phyloP scores from a whole-genome alignment of 2,329 filamentous ascomycete genomes.

The Didymella pinodella region DNA sequence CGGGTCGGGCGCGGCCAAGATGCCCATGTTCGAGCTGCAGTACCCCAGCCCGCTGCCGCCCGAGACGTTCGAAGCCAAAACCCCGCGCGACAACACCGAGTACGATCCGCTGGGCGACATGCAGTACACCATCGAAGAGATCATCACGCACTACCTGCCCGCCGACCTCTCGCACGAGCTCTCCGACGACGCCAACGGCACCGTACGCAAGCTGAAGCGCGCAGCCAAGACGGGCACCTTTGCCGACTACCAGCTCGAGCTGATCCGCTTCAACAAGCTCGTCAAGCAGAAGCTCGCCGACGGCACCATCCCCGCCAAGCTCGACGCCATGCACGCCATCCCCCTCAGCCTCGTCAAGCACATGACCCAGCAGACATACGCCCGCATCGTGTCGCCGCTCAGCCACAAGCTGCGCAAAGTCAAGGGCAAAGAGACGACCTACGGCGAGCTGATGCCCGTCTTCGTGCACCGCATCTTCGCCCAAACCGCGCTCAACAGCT shows the following conservation, averaged over 20 bases:
- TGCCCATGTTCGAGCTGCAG: constrained; percentile 71
- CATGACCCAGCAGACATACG: constrained; percentile 87
- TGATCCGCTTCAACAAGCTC: constrained; percentile 79
- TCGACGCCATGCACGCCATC: constrained; percentile 73
- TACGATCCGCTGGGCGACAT: constrained; percentile 73
- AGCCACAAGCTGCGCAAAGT: constrained; percentile 86
- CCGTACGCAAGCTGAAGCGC: constrained; percentile 78
- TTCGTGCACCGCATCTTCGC: constrained; percentile 86
- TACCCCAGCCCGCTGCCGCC: constrained; percentile 79
- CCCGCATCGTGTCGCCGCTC: constrained; percentile 88
- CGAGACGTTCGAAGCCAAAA: constrained; percentile 61
- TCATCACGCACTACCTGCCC: constrained; percentile 77
- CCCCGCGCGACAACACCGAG: constrained; percentile 37
- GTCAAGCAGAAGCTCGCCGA: constrained; percentile 71
- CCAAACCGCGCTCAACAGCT: constrained; percentile 78
- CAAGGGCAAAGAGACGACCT: constrained; percentile 90
- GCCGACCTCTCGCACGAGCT: constrained; percentile 72
- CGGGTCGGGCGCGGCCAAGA: constrained; percentile 47
- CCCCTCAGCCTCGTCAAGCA: constrained; percentile 73
- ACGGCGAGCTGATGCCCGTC: constrained; percentile 87
- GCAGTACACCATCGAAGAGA: constrained; percentile 69
- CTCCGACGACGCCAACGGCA: constrained; percentile 74
- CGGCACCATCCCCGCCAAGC: constrained; percentile 74
- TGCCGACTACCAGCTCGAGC: constrained; percentile 73
- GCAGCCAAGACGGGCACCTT: constrained; percentile 73